phyloP scores from a whole-genome alignment of 2,329 filamentous ascomycete species.

The Didymella pinodella region DNA sequence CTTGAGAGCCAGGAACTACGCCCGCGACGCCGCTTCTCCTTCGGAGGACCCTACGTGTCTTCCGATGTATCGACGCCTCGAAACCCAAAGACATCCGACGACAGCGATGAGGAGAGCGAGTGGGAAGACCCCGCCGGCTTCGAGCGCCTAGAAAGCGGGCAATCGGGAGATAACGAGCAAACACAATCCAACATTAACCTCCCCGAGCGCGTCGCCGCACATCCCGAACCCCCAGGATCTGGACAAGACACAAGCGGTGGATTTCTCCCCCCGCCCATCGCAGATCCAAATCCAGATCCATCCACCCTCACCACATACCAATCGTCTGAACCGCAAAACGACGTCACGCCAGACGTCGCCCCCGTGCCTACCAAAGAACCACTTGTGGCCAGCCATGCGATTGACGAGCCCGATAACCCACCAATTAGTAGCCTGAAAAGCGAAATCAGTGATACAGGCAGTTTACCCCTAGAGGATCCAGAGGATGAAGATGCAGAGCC shows the following conservation, averaged over 20 bases:
- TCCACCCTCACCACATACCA: no score
- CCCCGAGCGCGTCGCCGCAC: neutral
- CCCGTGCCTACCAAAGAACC: neutral
- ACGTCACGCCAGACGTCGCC: no score
- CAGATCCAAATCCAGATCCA: no score
- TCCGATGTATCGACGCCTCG: neutral
- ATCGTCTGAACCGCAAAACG: no score
- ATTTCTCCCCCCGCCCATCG: constrained; percentile 3
- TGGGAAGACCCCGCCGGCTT: constrained; percentile 22
- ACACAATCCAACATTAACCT: neutral
- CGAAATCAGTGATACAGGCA: constrained; percentile 44
- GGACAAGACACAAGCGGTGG: neutral
- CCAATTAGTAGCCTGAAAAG: neutral
- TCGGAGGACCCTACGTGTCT: constrained; percentile 23
- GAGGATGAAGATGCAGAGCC: constrained; percentile 72
- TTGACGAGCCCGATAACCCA: neutral
- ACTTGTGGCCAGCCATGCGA: neutral
- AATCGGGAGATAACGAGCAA: no score
- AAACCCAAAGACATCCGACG: neutral
- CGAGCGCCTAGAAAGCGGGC: neutral
- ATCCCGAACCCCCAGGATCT: neutral
- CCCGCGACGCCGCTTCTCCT: constrained; percentile 34
- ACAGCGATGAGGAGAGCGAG: constrained; percentile 14
- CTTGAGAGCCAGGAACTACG: constrained; percentile 40
- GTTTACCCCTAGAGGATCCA: constrained; percentile 67